Evolutionary conservation across 352 stramenopile genomes (phyloP).

Genomic region (Albugo candida): DNA sequence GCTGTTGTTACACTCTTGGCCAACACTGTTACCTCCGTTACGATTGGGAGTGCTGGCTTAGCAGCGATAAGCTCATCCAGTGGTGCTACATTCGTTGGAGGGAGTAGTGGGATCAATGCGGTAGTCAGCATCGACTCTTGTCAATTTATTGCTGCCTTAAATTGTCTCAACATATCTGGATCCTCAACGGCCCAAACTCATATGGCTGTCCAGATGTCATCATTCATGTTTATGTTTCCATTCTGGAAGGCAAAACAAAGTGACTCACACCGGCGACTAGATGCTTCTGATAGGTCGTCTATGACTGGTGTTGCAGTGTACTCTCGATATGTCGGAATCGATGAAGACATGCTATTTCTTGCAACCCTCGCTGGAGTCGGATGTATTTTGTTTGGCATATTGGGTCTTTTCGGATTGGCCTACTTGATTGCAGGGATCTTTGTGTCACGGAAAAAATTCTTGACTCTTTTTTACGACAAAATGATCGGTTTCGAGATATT

Average conservation of each 20-base stretch:
- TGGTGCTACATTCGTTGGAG: conserved; percentile 11
- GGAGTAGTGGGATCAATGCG: conserved; percentile 28
- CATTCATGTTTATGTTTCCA: conserved; percentile 26
- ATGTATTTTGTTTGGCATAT: conserved; percentile 41
- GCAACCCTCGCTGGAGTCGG: conserved; percentile 58
- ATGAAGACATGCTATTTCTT: conserved; percentile 66
- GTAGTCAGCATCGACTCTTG: conserved; percentile 62
- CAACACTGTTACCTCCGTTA: conserved; percentile 44
- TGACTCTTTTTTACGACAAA: conserved; percentile 69
- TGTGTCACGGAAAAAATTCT: conserved; percentile 49
- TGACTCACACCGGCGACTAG: conserved; percentile 4
- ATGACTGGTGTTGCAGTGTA: conserved; percentile 46
- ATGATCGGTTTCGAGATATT: conserved; percentile 63
- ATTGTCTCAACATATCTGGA: conserved; percentile 46
- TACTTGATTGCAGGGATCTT: conserved; percentile 34
- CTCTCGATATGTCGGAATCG: conserved; percentile 39
- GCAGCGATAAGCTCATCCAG: conserved; percentile 38
- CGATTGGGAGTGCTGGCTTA: conserved; percentile 45
- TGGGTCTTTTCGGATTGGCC: conserved; percentile 35
- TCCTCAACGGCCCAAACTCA: conserved; percentile 47
- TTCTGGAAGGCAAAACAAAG: conserved; percentile 30
- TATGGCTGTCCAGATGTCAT: conserved; percentile 57
- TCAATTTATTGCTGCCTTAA: conserved; percentile 57
- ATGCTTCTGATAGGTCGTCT: conserved; percentile 9
- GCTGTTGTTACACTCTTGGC: conserved; percentile 40